phyloP scores from a whole-genome alignment of 164 flowering plant genomes.

The Vitis labrusca region DNA sequence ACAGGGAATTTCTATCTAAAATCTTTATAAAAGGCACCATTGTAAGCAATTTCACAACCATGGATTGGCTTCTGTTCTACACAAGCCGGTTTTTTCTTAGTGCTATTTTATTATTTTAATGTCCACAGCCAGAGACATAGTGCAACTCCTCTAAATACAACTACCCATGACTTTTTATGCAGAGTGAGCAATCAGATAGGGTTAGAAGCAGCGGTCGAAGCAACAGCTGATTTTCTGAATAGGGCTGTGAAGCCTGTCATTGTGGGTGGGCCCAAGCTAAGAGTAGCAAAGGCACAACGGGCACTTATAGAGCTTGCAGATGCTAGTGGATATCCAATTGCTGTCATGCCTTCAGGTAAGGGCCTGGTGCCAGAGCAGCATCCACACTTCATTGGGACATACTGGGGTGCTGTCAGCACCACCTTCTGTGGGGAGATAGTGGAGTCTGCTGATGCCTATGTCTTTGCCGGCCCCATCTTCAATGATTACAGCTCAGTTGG shows the following conservation, averaged over 20 bases:
- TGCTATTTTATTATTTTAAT: not conserved
- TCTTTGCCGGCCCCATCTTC: slow-evolving; percentile 72
- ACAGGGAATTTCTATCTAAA: no score
- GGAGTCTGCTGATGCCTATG: slow-evolving; percentile 80
- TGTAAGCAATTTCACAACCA: no score
- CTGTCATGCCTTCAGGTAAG: slow-evolving; percentile 73
- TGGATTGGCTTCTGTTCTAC: no score
- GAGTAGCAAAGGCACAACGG: slow-evolving; percentile 54
- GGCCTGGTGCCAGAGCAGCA: slow-evolving; percentile 73
- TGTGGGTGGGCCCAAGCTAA: slow-evolving; percentile 63
- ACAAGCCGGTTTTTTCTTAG: not conserved
- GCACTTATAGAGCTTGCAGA: slow-evolving; percentile 63
- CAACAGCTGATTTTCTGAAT: slow-evolving; percentile 56
- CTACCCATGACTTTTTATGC: slow-evolving; percentile 20
- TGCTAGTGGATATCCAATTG: slow-evolving; percentile 65
- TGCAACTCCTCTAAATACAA: not conserved
- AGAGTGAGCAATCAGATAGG: slow-evolving; percentile 65
- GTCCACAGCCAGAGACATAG: not conserved
- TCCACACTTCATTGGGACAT: slow-evolving; percentile 72
- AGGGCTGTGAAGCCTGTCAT: slow-evolving; percentile 73
- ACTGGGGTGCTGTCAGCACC: slow-evolving; percentile 81
- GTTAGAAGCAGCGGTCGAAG: slow-evolving; percentile 74
- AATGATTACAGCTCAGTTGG: slow-evolving; percentile 82
- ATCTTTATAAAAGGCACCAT: no score
- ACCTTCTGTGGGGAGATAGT: slow-evolving; percentile 68